These are phyloP conservation scores for Ceratocystis alfenasii DNA, from an alignment of 2,329 filamentous ascomycete species.

Conservation along the genomic window DNA sequence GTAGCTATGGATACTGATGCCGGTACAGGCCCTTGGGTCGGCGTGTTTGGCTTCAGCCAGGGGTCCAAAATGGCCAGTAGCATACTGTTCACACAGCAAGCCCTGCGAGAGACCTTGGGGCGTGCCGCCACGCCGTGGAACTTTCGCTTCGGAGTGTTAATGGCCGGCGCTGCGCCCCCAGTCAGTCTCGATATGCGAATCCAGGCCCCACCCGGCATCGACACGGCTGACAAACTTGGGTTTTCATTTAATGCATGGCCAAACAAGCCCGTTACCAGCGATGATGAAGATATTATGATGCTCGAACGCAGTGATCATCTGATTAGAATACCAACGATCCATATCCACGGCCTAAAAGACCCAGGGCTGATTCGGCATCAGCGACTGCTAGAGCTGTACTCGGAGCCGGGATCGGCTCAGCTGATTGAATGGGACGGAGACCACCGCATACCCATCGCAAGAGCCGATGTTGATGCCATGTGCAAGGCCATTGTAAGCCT, in stretches of 20 bases:
- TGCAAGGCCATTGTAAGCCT: constrained; percentile 41
- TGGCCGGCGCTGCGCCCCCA: constrained; percentile 50
- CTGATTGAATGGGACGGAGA: constrained; percentile 62
- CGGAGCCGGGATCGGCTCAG: constrained; percentile 39
- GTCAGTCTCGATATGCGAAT: constrained; percentile 37
- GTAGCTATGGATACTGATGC: constrained; percentile 43
- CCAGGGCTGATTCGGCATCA: constrained; percentile 48
- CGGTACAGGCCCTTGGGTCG: constrained; percentile 47
- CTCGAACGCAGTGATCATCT: constrained; percentile 33
- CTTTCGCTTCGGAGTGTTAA: constrained; percentile 49
- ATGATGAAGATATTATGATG: constrained; percentile 28
- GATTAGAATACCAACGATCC: constrained; percentile 48
- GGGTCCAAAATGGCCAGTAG: constrained; percentile 51
- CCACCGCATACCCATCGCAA: constrained; percentile 60
- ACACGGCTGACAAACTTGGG: constrained; percentile 26
- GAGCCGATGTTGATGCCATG: constrained; percentile 48
- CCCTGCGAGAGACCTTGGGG: constrained; percentile 32
- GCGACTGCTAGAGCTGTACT: constrained; percentile 46
- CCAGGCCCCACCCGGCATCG: constrained; percentile 24
- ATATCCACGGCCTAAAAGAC: constrained; percentile 55
- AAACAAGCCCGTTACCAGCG: constrained; percentile 22
- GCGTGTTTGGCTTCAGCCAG: constrained; percentile 53
- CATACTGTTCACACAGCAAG: constrained; percentile 51
- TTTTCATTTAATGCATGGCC: constrained; percentile 35
- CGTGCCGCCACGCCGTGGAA: constrained; percentile 26